A percentile compares a stretch with the other conserved stretches of the same genome.
phyloP scores from a whole-genome alignment of 2,329 filamentous ascomycete genomes.

The Teratosphaeria viscida region DNA sequence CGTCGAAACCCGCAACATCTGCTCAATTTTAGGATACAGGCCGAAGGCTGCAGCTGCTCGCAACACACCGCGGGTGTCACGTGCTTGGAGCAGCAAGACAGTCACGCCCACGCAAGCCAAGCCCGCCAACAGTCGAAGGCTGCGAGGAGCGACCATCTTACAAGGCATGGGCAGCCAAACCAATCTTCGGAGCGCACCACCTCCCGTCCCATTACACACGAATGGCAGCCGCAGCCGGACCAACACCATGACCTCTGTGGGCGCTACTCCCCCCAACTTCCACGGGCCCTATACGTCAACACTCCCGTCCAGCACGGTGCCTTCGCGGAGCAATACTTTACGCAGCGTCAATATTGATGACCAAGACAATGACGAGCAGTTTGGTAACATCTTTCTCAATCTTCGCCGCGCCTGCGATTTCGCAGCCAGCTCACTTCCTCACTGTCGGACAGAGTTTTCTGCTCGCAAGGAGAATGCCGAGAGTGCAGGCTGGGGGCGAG shows the following conservation, averaged over 20 bases:
- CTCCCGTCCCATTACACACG: constrained; percentile 34
- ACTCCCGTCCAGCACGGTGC: constrained; percentile 30
- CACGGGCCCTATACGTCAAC: constrained; percentile 64
- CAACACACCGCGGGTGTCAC: constrained; percentile 19
- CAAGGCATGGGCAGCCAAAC: constrained; percentile 31
- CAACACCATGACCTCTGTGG: constrained; percentile 39
- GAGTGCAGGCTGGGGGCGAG: constrained; percentile 26
- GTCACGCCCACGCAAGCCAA: constrained; percentile 39
- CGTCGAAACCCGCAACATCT: constrained; percentile 50
- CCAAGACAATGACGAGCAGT: constrained; percentile 67
- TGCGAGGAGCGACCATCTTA: constrained; percentile 42
- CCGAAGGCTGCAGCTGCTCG: constrained; percentile 8
- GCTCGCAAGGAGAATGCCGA: constrained; percentile 54
- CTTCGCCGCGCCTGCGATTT: constrained; percentile 64
- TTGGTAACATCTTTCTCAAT: constrained; percentile 72
- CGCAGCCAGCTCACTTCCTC: constrained; percentile 60
- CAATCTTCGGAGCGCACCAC: constrained; percentile 25
- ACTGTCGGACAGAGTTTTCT: constrained; percentile 56
- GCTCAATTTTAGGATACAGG: constrained; percentile 39
- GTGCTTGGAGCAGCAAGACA: constrained; percentile 23
- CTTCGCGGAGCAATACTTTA: constrained; percentile 36
- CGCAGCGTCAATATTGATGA: constrained; percentile 48
- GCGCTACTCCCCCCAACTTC: constrained; percentile 59
- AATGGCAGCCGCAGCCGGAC: constrained; percentile 45
- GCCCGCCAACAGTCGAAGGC: constrained; percentile 32